Percentiles rank a stretch among this genome's conserved stretches.
Evolutionary conservation across 2,329 filamentous ascomycete genomes (phyloP).

Genomic region (Ascochyta viciae-villosae): DNA sequence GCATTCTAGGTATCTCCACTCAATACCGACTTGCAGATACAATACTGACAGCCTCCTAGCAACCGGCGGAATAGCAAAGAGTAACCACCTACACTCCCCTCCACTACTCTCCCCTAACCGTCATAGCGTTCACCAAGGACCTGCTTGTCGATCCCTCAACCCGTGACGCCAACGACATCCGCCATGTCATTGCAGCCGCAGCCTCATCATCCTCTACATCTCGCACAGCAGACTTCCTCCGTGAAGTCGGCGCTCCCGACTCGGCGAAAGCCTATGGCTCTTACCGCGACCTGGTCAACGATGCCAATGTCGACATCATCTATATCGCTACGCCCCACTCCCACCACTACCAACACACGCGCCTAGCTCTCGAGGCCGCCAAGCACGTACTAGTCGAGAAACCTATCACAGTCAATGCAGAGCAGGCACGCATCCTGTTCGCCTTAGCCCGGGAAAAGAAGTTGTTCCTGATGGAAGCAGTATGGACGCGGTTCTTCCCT

Average conservation of each 20-base stretch:
- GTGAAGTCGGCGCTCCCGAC: slow-evolving; percentile 69
- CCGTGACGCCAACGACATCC: slow-evolving; percentile 72
- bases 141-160: slow-evolving; percentile 74
- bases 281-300: slow-evolving; percentile 79
- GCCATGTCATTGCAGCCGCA: slow-evolving; percentile 75
- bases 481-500: slow-evolving; percentile 90
- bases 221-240: slow-evolving; percentile 75
- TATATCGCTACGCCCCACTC: slow-evolving; percentile 90
- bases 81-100: background rate
- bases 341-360: slow-evolving; percentile 88
- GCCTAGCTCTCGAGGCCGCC: slow-evolving; percentile 78
- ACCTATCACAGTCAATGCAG: slow-evolving; percentile 81
- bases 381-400: slow-evolving; percentile 93
- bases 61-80: slow-evolving; percentile 43
- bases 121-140: slow-evolving; percentile 65
- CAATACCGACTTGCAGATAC: background rate
- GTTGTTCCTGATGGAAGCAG: slow-evolving; percentile 61
- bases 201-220: slow-evolving; percentile 75
- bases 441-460: slow-evolving; percentile 73
- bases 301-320: slow-evolving; percentile 80
- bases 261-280: slow-evolving; percentile 76
- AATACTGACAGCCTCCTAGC: slow-evolving; percentile 60
- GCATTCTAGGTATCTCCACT: slow-evolving; percentile 29
- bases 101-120: background rate
- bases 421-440: slow-evolving; percentile 76